Evolutionary conservation across 257 asterid species (phyloP), one percentile per base, ranked within the genome.

Genomic region (Cordia subcordata): DNA sequence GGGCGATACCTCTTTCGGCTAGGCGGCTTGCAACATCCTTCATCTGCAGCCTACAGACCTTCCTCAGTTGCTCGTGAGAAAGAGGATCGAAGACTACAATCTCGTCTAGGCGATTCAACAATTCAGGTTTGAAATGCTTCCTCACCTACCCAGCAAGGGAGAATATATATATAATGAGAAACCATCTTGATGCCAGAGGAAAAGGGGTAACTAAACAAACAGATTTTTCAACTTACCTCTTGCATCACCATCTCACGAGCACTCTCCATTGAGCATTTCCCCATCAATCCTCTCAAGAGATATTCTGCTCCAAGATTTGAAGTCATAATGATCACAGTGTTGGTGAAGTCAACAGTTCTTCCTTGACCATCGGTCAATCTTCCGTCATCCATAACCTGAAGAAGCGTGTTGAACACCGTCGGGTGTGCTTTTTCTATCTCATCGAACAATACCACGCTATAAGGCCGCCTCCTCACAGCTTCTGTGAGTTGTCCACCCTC

Each of bases 301-400:
- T 64, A 66, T 76, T 86, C 95, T 0, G 99, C 96, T 49, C 99
- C 97, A 11, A 92, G 83, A 54, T 92, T 92, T 3, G 99, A 92
- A 3, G 99, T 92, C 99, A 92, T 84, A 21, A 92, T 88, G 46
- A 88, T 86, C 8, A 92, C 95, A 0, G 94, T 76, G 49, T 88
- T 92, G 0, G 88, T 88, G 72, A 92, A 92, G 67, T 92, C 97
- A 0, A 92, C 95, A 0, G 94, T 86, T 4, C 96, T 73, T 23
- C 97, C 99, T 75, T 88, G 96, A 10, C 96, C 99, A n/a, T 92
- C 96, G 0, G 97, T 86, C 23, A 92, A 64, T 68, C 99, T 78
- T 14, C 97, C 96, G 8, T 92, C 99, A 0, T 88, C 97, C 40
- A 92, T 35, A 16, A 92, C 99, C 66, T 92, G 99, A 5, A 92